Conservation (phyloP, 2,329 filamentous ascomycete genomes). For the Diaporthe caulivora region DNA sequence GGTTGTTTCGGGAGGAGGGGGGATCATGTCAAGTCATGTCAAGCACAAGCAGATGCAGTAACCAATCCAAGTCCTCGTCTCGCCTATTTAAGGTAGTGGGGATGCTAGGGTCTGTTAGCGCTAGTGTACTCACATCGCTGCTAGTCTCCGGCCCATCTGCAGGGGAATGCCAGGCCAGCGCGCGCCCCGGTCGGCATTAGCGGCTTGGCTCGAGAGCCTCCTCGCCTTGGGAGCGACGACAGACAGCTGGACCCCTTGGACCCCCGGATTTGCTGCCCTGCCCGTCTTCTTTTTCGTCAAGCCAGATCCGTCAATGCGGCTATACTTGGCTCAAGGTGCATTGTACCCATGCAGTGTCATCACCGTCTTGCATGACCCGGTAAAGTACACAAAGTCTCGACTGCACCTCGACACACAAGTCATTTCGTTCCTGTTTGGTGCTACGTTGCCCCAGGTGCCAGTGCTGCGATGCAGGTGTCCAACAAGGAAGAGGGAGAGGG, state of each 20-base stretch:
- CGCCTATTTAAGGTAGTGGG: conserved; percentile 29
- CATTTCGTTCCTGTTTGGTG: neutral
- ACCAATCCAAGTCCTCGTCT: conserved; percentile 11
- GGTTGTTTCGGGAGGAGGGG: conserved; percentile 9
- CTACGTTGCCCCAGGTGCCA: neutral
- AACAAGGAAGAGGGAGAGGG: neutral
- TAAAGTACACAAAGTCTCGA: neutral
- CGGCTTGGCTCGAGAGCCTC: conserved; percentile 22
- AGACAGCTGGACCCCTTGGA: conserved; percentile 16
- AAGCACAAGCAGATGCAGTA: neutral
- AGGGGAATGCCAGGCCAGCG: conserved; percentile 2
- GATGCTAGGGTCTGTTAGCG: conserved; percentile 7
- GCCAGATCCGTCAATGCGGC: neutral
- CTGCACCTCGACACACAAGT: neutral
- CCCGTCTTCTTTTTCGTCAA: no score
- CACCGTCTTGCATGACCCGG: neutral
- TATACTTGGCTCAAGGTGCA: neutral
- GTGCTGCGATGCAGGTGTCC: neutral
- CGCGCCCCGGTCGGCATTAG: conserved; percentile 25
- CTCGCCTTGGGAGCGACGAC: conserved; percentile 18
- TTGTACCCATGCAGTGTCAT: conserved; percentile 3
- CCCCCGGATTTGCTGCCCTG: neutral
- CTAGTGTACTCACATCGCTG: neutral
- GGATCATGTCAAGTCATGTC: conserved; percentile 7
- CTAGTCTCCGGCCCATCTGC: neutral